Evolutionary conservation across 1,284 basidiomycete genomes (phyloP), one percentile per base, ranked within the genome.

Genomic region (Pseudozyma tsukubaensis): DNA sequence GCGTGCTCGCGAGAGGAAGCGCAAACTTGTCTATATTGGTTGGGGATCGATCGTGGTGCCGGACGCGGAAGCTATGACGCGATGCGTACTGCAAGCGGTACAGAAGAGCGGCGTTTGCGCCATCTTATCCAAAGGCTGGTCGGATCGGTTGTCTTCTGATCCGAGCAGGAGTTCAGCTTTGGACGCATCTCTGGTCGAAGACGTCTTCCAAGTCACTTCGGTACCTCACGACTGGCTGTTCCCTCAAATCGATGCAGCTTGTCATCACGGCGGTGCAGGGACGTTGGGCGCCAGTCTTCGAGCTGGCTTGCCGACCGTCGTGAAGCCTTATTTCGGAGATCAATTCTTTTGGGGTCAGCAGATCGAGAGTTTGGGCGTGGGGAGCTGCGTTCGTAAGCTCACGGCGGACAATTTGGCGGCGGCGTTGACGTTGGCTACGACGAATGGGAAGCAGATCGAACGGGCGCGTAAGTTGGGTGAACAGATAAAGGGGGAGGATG

Each of bases 1-100:
- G 57, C 86, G 87, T 35, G 93, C 94, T 6, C 91, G 90, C 75
- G 86, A 87, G 37, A 85, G 87, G 19, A 89, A 89, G 63, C 93
- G 93, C 88, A 97, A 96, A 86, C 88, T 99, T 34, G 94, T 98
- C 6, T 99, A 98, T 86, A 94, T 99, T 75, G 96, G 96, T 29
- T 99, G 97, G 83, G 96, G 96, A n/a, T 97, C 94, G 65, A 96
- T 97, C 69, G 94, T 99, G 51, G 95, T 99, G 19, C 92, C 94
- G 11, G 94, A 99, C 85, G 94, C 96, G 1, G 91, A 90, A 78
- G 89, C 89, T 43, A 94, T 97, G 92, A 97, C 94, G 0, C 89
- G 90, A 48, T 92, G 90, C 79, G 92, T 99, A 52, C 88, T 96
- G 44, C 92, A 97, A 49, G 94, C 95, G 9, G 91, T 98, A 49